Conservation (phyloP, 2,329 filamentous ascomycete genomes). For the Scopulariopsis brevicaulis region DNA sequence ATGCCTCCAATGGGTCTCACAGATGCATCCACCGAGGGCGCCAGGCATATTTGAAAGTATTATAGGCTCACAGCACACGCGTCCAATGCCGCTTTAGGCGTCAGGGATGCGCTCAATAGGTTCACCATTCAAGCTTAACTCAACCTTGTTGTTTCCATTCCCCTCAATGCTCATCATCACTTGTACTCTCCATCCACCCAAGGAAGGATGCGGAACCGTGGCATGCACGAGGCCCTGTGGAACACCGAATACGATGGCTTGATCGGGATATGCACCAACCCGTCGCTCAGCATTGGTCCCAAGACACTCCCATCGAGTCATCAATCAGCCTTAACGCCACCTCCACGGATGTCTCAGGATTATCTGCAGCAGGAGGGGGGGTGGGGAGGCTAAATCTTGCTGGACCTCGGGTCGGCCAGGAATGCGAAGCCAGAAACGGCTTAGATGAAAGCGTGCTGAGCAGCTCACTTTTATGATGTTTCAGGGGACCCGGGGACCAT, state of each 20-base stretch:
- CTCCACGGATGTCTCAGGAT: not conserved
- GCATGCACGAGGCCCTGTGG: not conserved
- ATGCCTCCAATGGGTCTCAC: not conserved
- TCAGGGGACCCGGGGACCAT: not conserved
- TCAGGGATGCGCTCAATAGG: not conserved
- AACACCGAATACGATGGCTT: not conserved
- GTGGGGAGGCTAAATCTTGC: not conserved
- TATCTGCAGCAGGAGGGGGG: not conserved
- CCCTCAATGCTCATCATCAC: not conserved
- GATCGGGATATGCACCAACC: not conserved
- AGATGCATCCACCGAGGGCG: not conserved
- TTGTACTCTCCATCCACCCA: not conserved
- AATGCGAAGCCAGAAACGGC: not conserved
- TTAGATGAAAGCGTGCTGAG: not conserved
- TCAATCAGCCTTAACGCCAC: constrained; percentile 4
- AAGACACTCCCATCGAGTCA: not conserved
- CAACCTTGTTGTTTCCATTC: not conserved
- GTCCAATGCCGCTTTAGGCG: not conserved
- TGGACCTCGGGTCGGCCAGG: not conserved
- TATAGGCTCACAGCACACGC: not conserved
- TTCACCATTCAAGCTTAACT: not conserved
- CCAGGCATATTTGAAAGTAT: not conserved
- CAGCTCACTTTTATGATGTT: not conserved
- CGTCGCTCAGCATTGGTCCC: not conserved
- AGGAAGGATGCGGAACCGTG: not conserved